Evolutionary conservation across 129 eudicot species (phyloP), one percentile per base, ranked within the genome.

Genomic region (Flaveria linearis): DNA sequence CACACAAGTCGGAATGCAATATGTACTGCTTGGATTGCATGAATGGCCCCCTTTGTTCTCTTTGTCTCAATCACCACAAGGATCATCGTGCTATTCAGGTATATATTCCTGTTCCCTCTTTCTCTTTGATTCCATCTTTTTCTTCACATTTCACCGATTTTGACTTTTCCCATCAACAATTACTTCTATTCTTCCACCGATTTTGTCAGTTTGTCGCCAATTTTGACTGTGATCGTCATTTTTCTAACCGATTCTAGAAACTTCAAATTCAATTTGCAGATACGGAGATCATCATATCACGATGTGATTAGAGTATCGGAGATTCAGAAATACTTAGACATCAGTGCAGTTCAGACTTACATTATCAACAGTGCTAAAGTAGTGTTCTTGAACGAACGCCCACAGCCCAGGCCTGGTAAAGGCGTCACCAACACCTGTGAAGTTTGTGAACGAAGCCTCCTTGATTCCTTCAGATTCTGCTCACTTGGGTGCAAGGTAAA

Each of bases 51-150:
- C 84, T 88, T 5, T 94, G 98, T 64, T 91, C 98, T 22, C 87
- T 94, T 51, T 94, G 98, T 80, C 84, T 94, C 17, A 73, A 83
- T 26, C 75, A 70, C 66, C 98, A 94, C 77, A 87, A 85, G 57
- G 97, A 94, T 60, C 98, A 94, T 43, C 90, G 93, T 13, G 87
- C 79, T 17, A 94, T 94, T 87, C 98, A 94, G 98, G 98, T 94
- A n/a, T 57, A 53, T 53, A 63, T 62, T 62, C 68, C 0, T 62
- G 1, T 63, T 63, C 68, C 7, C 13, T 7, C 16, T 58, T 42
- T 12, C 57, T 12, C 39, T 10, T 60, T 23, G 41, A 25, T 60
- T 60, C 66, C 65, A 4, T 12, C 36, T 23, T 58, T 25, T 23
- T 23, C 14, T 58, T 58, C 7, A 7, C 1, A 58, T 26, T 15